Conservation (phyloP, 257 asterid species). For the Solanum bulbocastanum region DNA sequence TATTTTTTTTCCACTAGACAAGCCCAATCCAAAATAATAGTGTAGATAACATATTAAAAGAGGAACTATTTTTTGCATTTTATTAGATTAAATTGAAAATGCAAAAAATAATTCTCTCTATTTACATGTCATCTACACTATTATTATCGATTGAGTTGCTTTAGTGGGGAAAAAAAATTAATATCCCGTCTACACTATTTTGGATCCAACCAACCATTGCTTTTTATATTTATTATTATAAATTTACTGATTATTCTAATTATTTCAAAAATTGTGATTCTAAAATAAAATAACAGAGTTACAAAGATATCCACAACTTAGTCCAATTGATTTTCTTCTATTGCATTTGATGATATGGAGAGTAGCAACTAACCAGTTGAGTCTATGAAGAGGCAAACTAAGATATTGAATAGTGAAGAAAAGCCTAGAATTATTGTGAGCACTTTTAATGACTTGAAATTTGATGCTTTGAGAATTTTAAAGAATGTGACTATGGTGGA, state of each 20-base stretch:
- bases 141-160: not conserved
- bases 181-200: not conserved
- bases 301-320: not conserved
- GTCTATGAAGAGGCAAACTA: not conserved
- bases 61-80: not conserved
- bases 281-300: not conserved
- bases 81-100: not conserved
- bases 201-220: not conserved
- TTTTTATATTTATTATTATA: conserved; percentile 5
- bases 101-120: not conserved
- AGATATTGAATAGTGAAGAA: not conserved
- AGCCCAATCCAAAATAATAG: not conserved
- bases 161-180: too few species aligned
- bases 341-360: not conserved
- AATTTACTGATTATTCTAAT: not conserved
- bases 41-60: not conserved
- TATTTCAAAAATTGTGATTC: not conserved
- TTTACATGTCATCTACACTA: not conserved
- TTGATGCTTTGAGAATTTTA: not conserved
- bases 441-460: too few species aligned
- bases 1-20: not conserved
- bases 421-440: too few species aligned
- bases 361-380: not conserved
- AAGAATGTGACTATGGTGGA: not conserved
- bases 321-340: not conserved